Percentiles rank a stretch among this genome's conserved stretches.
phyloP scores from a whole-genome alignment of 139 green algal genomes.

The Chlorella sp. region DNA sequence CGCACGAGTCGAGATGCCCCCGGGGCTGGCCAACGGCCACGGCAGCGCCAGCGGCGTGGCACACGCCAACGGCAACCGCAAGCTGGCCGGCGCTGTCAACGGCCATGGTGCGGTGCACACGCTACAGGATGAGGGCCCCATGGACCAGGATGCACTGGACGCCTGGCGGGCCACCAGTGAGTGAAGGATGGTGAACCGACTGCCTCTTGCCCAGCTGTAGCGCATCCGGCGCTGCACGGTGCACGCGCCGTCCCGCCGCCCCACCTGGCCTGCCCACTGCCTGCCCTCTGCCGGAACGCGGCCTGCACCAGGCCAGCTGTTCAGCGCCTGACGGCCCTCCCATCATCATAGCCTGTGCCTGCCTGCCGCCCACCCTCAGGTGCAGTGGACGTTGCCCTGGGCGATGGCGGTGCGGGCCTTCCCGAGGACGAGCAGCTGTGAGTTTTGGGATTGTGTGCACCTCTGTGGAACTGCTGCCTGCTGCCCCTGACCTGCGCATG shows the following conservation, averaged over 20 bases:
- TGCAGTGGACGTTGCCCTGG: background rate
- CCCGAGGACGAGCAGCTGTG: conserved; percentile 2
- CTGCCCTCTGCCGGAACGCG: background rate
- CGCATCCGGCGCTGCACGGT: too few relatives aligned
- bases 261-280: background rate
- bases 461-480: too few relatives aligned
- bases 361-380: background rate
- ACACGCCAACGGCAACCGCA: background rate
- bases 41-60: background rate
- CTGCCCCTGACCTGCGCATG: too few relatives aligned
- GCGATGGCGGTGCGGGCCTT: background rate
- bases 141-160: too few relatives aligned
- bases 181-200: too few relatives aligned
- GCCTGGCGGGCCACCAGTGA: too few relatives aligned
- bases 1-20: background rate
- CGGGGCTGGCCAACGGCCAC: background rate
- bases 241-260: too few relatives aligned
- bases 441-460: too few relatives aligned
- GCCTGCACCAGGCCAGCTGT: background rate
- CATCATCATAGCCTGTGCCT: background rate
- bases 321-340: background rate
- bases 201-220: too few relatives aligned
- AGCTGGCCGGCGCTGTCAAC: background rate
- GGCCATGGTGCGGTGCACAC: too few relatives aligned
- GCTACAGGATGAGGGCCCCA: too few relatives aligned